Base-by-base conservation (phyloP, 306 rosid species). In the Sindora glabra region DNA sequence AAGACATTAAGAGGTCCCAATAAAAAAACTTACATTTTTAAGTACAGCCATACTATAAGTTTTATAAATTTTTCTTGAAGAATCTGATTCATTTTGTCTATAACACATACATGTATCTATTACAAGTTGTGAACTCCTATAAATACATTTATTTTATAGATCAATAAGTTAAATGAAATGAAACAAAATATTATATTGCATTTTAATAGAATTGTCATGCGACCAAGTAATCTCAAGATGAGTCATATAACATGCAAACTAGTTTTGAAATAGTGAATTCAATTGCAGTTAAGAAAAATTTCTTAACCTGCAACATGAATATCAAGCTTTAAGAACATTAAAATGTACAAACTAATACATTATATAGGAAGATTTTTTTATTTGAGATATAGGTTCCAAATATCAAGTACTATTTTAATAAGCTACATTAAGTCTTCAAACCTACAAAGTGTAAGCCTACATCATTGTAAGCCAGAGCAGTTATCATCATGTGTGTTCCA, bases 401-500 rank as follows among this genome's bases (percentile, higher is more conserved):
- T 24, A 48, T 67, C 24, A 12, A 17, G 24, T 48, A n/a, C 48
- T 56, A 29, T 29, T 29, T 30, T 56, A 21, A 15, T 56, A 22
- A 25, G 56, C 13, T 29, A 56, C 23, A 23, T n/a, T n/a, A 25
- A 7, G 0, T 23, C 15, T 60, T 58, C 77, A 56, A 85, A 89
- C 96, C 96, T 81, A 95, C 96, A 81, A 86, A 89, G 65, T 82
- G 78, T 63, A 89, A 67, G 75, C 95, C 89, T 39, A 86, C 80
- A 33, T 89, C 86, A 64, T 78, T 79, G 74, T 95, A 83, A 70
- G 89, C 95, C 48, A 89, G 81, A 53, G 96, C 96, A 54, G 96
- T 89, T 85, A 85, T 72, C 96, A 89, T 89, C 96, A 89, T 89
- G 69, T 85, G 96, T 14, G 96, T 71, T 69, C 94, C 85, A 15